Conservation (phyloP, 2,329 filamentous ascomycete genomes). For the Rutstroemia sp. region DNA sequence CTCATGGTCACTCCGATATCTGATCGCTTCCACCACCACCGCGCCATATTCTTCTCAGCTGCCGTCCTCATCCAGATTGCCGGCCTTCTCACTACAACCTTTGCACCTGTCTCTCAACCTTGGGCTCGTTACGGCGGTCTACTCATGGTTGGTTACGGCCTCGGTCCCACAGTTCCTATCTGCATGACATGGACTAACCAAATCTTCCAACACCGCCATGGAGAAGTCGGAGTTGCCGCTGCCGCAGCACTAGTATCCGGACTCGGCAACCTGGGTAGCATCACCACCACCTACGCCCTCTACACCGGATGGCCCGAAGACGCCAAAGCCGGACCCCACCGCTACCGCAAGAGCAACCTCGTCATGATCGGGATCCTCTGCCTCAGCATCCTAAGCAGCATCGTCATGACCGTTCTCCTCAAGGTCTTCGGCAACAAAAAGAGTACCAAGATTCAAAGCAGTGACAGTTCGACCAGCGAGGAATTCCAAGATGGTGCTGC, state of each 20-base stretch:
- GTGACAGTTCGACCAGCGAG: constrained; percentile 32
- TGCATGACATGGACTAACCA: constrained; percentile 93
- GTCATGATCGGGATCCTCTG: constrained; percentile 82
- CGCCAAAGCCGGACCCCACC: constrained; percentile 55
- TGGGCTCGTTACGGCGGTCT: constrained; percentile 86
- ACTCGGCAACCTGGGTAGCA: constrained; percentile 77
- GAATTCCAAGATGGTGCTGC: constrained; percentile 53
- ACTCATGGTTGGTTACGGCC: constrained; percentile 83
- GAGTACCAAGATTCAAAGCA: constrained; percentile 38
- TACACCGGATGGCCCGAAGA: constrained; percentile 84
- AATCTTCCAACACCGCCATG: constrained; percentile 82
- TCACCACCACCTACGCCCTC: constrained; percentile 81
- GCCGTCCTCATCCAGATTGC: constrained; percentile 73
- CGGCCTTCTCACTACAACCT: constrained; percentile 72
- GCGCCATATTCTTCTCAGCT: constrained; percentile 72
- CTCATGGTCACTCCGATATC: constrained; percentile 78
- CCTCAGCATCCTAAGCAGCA: constrained; percentile 66
- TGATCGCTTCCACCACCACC: constrained; percentile 75
- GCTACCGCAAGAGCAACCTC: constrained; percentile 77
- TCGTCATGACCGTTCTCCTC: constrained; percentile 61
- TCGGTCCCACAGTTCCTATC: constrained; percentile 84
- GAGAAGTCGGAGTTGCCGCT: constrained; percentile 83
- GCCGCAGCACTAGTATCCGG: constrained; percentile 81
- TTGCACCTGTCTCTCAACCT: constrained; percentile 56
- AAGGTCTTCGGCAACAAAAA: constrained; percentile 48